Evolutionary conservation across 371 early-diverging fungal species (phyloP), one percentile per base, ranked within the genome.

Genomic region (Lichtheimia hyalospora): DNA sequence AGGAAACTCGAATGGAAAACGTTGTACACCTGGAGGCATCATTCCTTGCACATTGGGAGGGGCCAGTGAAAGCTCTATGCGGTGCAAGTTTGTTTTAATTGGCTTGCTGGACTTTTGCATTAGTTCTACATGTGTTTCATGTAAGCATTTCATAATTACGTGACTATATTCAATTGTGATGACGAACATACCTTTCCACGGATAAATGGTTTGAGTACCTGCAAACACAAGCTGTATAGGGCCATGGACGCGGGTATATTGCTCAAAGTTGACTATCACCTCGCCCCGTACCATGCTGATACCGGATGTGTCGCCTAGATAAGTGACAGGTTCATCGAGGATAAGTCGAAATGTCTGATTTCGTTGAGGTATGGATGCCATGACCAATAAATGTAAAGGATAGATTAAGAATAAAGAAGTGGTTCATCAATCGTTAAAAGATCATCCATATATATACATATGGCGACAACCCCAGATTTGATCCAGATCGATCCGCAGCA

Each of bases 1-100:
- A 34, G 71, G 77, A 34, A 76, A 73, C 44, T 76, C 77, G 34
- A 76, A 76, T 23, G 77, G 77, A 34, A 76, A 76, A 25, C 77
- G 61, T 24, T 76, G 77, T 5, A 67, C 51, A 6, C 77, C 77
- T 4, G 71, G 63, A 27, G 77, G 71, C 66, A 76, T 76, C 1
- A 73, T 60, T 3, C 74, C 77, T 50, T 71, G 54, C 3, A 63
- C 52, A 25, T 70, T 73, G 39, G 74, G 77, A 16, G 74, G 77
- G 3, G 69, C 44, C 7, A 76, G 28, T 8, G 77, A 69, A 6
- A 76, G 58, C 43, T 76, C 71, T 20, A 63, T 67, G 2, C 63
- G 67, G 34, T 71, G 74, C 1, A 76, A 40, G 16, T 64, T 68
- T 3, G 71, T 73, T 49, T 76, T 71, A 24, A 71, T 67, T 0